Base-by-base conservation (phyloP, 2,329 filamentous ascomycete species). In the Ascochyta koolunga region DNA sequence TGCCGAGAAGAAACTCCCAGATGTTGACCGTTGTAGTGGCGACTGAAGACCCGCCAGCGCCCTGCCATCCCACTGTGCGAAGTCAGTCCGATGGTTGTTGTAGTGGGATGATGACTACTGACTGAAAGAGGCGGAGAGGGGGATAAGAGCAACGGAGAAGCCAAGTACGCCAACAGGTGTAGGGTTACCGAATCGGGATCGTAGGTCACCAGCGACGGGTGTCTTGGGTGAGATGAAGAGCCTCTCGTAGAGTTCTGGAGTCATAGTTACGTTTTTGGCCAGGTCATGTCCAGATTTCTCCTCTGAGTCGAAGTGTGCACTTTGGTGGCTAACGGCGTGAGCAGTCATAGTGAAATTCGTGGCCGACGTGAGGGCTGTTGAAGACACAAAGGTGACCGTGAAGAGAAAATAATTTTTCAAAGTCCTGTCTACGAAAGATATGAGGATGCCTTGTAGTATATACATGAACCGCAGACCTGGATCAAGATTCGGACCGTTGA, bases 161-260 rank as follows among this genome's bases (percentile, higher is more conserved):
- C 59, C 59, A 13, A 60, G 45, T 2, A 60, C 57, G 24, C 59
- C 57, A 27, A 62, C 45, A 5, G 59, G 57, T n/a, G 59, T 60
- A 3, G 59, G 51, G 19, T 62, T 60, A 9, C 54, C 59, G 18
- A 58, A 58, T 10, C 48, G 50, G 15, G 35, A 32, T 18, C 59
- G 57, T 22, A 62, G 33, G 19, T 49, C 42, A 11, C 51, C 59
- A 8, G 51, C 18, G 19, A 53, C 45, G 5, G 33, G 24, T 5
- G 50, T 59, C 50, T 61, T 59, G 15, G 54, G 54, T 3, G 50
- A 48, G 31, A 61, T 52, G 50, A 59, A 61, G 0, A 61, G 50
- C 25, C 29, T 45, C 48, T 61, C 59, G 24, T 61, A 61, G 19
- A 61, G 56, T 42, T 61, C 59, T 48, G 56, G 59, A 6, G 50